Base-by-base conservation (phyloP, 2,329 filamentous ascomycete genomes). In the Cladosporium austrohemisphaericum region DNA sequence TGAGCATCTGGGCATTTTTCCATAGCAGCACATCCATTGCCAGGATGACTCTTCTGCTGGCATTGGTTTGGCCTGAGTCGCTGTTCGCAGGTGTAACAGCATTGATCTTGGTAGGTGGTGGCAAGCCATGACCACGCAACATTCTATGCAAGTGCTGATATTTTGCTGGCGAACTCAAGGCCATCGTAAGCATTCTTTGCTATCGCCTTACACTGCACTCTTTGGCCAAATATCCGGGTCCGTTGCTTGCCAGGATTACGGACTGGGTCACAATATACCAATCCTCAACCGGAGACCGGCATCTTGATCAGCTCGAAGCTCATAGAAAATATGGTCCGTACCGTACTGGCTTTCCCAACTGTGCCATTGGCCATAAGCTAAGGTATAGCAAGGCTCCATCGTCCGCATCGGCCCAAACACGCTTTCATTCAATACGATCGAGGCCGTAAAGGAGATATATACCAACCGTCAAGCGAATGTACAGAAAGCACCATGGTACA, bases 351-450 rank as follows among this genome's bases (percentile, higher is more conserved):
- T n/a, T n/a, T 31, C 11, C 11, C 29, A 5, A 6, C 29, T n/a
- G 11, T 31, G 4, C 4, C 14, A 4, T 13, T 13, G 29, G 29
- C 29, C 14, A n/a, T 31, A n/a, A 31, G 4, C 11, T 31, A n/a
- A 31, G 4, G 29, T n/a, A 31, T 31, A 5, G 11, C 14, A 6
- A 31, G 29, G 81, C 58, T 71, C 74, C n/a, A 66, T 82, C 43
- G 85, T 92, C n/a, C 85, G 88, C 22, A 87, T 85, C 56, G 86
- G 85, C 0, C 88, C 88, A 36, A 88, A 89, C 66, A 81, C 80
- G 52, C 71, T 95, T 33, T 88, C 84, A 1, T 80, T 94, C 71
- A 92, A 93, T 74, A 84, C 81, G 48, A 78, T 78, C 53, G 76
- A 77, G 6, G 84, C 85, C 1, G 72, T 88, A 14, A 73, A 74